These are phyloP conservation scores for Protomyces macrosporus DNA, from an alignment of 1,139 yeast species.

Conservation along the genomic window DNA sequence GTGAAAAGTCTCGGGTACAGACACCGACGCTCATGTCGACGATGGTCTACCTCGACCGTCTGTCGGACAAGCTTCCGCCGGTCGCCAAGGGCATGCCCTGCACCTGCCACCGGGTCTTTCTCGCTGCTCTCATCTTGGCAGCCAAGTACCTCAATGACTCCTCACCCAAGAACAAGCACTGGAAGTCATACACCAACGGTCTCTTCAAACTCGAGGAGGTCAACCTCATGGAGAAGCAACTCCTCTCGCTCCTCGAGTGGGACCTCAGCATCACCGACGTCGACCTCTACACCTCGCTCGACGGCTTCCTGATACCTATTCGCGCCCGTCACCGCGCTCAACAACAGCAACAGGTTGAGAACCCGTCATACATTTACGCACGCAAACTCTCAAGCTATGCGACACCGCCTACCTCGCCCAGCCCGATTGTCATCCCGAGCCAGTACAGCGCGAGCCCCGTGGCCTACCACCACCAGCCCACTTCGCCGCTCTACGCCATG, in stretches of 20 bases:
- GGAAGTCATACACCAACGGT: constrained; percentile 89
- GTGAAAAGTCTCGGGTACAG: constrained; percentile 81
- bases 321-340: constrained; percentile 2
- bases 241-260: constrained; percentile 79
- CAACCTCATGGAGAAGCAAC: constrained; percentile 84
- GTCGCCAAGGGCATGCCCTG: constrained; percentile 91
- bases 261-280: constrained; percentile 61
- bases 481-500: neutral
- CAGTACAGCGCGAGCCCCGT: neutral
- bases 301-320: constrained; percentile 71
- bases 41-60: constrained; percentile 69
- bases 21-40: constrained; percentile 93
- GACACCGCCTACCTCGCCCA: constrained; percentile 19
- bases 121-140: constrained; percentile 79
- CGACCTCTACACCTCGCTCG: constrained; percentile 63
- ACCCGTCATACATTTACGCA: constrained; percentile 21
- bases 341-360: constrained; percentile 1
- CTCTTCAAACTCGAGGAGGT: constrained; percentile 70
- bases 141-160: constrained; percentile 91
- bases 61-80: constrained; percentile 72
- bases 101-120: constrained; percentile 84
- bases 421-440: neutral
- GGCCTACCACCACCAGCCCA: neutral
- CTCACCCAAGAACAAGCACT: constrained; percentile 88
- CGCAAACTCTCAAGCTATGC: constrained; percentile 14